Conservation (phyloP, 2,329 filamentous ascomycete species). For the Xylariaceae sp. region DNA sequence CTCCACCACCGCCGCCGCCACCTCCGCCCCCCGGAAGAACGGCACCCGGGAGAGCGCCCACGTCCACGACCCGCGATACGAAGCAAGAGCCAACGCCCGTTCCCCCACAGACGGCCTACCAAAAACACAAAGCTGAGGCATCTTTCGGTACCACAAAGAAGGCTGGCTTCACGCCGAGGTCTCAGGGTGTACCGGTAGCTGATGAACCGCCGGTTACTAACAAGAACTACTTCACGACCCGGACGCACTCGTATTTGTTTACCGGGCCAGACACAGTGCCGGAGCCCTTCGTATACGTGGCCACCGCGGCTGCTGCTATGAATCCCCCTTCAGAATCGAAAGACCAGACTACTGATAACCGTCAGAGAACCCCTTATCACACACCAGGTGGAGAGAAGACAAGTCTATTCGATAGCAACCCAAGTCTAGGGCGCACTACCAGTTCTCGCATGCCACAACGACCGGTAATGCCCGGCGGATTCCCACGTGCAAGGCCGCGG, state of each 20-base stretch:
- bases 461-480: conserved; percentile 27
- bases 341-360: conserved; percentile 43
- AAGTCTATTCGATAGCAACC: conserved; percentile 49
- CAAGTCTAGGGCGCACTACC: conserved; percentile 42
- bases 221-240: conserved; percentile 47
- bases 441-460: conserved; percentile 41
- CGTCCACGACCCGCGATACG: conserved; percentile 28
- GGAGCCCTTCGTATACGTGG: conserved; percentile 15
- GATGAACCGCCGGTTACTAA: conserved; percentile 51
- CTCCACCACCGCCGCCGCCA: conserved; percentile 24
- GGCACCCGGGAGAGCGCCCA: conserved; percentile 28
- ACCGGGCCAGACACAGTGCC: conserved; percentile 26
- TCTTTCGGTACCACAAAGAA: conserved; percentile 49
- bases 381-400: conserved; percentile 56
- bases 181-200: conserved; percentile 43
- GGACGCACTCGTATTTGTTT: conserved; percentile 31
- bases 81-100: conserved; percentile 32
- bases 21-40: conserved; percentile 28
- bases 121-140: conserved; percentile 51
- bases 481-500: conserved; percentile 25
- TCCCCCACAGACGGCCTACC: conserved; percentile 49
- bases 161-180: conserved; percentile 47
- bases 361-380: conserved; percentile 56
- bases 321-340: conserved; percentile 49
- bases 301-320: conserved; percentile 35